Base-by-base conservation (phyloP, 352 stramenopile species). In the Globisporangium paroecandrum region DNA sequence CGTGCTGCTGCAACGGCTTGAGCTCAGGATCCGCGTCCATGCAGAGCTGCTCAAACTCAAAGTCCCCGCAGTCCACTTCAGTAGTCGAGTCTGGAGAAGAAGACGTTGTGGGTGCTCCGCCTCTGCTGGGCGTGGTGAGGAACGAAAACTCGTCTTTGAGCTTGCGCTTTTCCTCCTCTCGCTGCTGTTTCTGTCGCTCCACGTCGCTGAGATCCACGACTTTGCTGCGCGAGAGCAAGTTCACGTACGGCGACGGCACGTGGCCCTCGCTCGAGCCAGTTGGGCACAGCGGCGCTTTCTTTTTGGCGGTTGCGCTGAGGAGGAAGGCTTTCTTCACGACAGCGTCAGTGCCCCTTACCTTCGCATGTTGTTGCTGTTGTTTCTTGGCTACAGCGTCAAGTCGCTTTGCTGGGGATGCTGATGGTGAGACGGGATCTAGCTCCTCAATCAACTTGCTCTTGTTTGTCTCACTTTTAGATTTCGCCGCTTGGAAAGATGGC, bases 1-100 rank as follows among this genome's bases (percentile, higher is more conserved):
- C 8, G 10, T 49, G 24, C 15, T 58, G 36, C 13, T 43, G 36
- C 46, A 27, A 18, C 6, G 77, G 66, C 41, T 78, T 77, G 4
- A 95, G 71, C n/a, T 94, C 83, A 4, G 86, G 81, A 62, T 96
- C 88, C 7, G 85, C 86, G 66, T 91, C 77, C 66, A 87, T 71
- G 60, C 85, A 96, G 6, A 96, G 76, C 62, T 91, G 81, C 27
- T 94, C 83, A 59, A 96, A 96, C 49, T 93, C 79, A 43, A 82
- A 78, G 67, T 94, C 85, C 0, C 78, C 82, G 47, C 82, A 73
- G 61, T 92, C 82, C 27, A 77, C 57, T 71, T 91, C 83, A 13
- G 24, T 46, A 27, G 4, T 53, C 4, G 55, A 34, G 24, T 15
- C 58, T 22, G 29, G 18, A 54, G 65, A 5, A 25, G 43, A 13